A percentile compares a stretch with the other conserved stretches of the same genome.
Conservation (phyloP, 148 eudicot genomes). For the Linanthus parryae region DNA sequence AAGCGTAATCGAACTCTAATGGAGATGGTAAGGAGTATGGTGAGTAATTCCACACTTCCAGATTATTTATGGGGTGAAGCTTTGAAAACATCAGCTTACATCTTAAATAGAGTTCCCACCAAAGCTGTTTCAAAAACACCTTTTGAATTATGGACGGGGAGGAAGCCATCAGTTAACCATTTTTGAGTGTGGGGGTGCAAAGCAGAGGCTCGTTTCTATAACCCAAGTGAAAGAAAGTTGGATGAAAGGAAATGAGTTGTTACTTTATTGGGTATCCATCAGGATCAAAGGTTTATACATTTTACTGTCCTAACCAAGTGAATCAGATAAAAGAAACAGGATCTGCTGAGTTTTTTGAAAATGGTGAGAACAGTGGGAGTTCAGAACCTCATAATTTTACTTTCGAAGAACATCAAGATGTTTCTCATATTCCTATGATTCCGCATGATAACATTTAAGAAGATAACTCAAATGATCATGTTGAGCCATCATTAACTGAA, state of each 20-base stretch:
- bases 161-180: background rate
- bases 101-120: background rate
- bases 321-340: background rate
- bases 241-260: background rate
- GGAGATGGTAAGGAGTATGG: background rate
- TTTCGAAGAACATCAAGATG: background rate
- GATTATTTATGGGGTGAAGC: background rate
- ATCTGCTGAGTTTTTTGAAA: background rate
- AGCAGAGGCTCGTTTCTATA: too few species aligned
- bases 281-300: background rate
- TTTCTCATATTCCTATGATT: background rate
- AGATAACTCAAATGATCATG: too few species aligned
- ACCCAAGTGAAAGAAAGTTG: background rate
- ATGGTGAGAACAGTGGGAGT: background rate
- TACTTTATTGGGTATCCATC: too few species aligned
- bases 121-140: background rate
- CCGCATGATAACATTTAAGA: background rate
- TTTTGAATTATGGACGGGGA: background rate
- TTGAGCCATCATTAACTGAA: too few species aligned
- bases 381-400: background rate
- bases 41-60: background rate
- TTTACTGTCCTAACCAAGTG: background rate
- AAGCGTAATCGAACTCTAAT: background rate
- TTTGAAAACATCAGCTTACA: background rate
- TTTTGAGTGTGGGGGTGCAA: background rate